Evolutionary conservation across 2,329 filamentous ascomycete species (phyloP).

Genomic region (Trichoderma sp.): DNA sequence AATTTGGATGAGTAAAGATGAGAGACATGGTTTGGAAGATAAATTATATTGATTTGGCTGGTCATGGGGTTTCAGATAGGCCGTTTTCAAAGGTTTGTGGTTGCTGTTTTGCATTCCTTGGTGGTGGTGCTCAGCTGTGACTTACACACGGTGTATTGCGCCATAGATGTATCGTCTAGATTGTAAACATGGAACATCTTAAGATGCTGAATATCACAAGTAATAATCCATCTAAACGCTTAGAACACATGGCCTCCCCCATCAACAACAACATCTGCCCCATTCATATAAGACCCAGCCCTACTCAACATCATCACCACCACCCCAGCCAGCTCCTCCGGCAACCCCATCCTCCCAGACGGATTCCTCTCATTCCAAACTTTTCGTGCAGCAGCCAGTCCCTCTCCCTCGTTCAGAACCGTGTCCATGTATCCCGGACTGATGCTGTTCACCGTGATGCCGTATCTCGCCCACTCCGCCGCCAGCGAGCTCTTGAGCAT

Average conservation of each 20-base stretch:
- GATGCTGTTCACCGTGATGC: conserved; percentile 69
- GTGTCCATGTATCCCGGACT: conserved; percentile 78
- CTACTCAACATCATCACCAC: conserved; percentile 59
- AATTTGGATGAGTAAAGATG: not conserved
- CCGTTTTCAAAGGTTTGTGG: not conserved
- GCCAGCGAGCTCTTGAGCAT: conserved; percentile 64
- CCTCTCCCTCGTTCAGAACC: conserved; percentile 65
- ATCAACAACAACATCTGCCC: conserved; percentile 64
- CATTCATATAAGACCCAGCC: conserved; percentile 67
- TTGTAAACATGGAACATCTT: not conserved
- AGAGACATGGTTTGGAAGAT: not conserved
- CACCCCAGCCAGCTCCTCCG: conserved; percentile 61
- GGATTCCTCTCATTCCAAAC: conserved; percentile 62
- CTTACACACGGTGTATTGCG: not conserved
- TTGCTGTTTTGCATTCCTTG: not conserved
- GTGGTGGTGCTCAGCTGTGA: not conserved
- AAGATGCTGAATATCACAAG: not conserved
- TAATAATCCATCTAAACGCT: not conserved
- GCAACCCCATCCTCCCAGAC: conserved; percentile 62
- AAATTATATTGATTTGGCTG: not conserved
- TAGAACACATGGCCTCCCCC: conserved; percentile 42
- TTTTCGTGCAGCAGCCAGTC: conserved; percentile 50
- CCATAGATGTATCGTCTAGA: not conserved
- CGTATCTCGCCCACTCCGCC: conserved; percentile 69
- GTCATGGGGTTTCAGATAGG: not conserved